Evolutionary conservation across 2,329 filamentous ascomycete genomes (phyloP).

Genomic region (Trichoderma arundinaceum): DNA sequence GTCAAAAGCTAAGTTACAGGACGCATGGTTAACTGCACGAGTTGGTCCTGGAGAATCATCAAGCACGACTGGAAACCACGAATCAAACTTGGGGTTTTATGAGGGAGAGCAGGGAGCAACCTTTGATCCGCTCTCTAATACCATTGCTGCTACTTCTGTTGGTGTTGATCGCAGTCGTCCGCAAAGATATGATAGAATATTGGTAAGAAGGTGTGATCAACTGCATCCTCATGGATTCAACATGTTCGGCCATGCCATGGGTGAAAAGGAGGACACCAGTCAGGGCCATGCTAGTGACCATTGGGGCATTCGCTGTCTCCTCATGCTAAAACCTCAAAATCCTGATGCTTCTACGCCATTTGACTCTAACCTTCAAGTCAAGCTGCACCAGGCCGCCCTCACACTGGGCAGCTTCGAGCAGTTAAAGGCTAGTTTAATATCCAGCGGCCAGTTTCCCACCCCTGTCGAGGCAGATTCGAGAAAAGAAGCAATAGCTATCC

Average conservation of each 20-base stretch:
- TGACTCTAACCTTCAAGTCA: conserved; percentile 36
- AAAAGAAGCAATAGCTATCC: conserved; percentile 51
- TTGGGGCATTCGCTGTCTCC: conserved; percentile 59
- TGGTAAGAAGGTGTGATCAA: conserved; percentile 54
- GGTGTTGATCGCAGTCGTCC: conserved; percentile 59
- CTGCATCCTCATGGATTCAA: conserved; percentile 53
- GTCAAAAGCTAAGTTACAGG: conserved; percentile 53
- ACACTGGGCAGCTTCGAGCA: conserved; percentile 43
- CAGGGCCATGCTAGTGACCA: conserved; percentile 58
- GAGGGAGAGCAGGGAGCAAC: conserved; percentile 70
- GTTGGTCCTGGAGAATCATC: conserved; percentile 52
- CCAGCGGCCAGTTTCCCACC: conserved; percentile 53
- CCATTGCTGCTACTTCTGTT: conserved; percentile 58
- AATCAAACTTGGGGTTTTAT: conserved; percentile 46
- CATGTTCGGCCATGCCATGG: conserved; percentile 55
- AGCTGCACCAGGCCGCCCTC: conserved; percentile 40
- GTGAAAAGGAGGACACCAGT: conserved; percentile 6
- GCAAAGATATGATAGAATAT: conserved; percentile 69
- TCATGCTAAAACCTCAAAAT: conserved; percentile 36
- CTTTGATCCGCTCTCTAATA: conserved; percentile 64
- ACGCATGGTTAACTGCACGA: conserved; percentile 57
- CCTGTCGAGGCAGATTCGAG: conserved; percentile 50
- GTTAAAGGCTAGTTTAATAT: conserved; percentile 48
- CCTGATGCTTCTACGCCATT: background rate
- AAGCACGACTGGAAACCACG: conserved; percentile 35